phyloP scores from a whole-genome alignment of 2,329 filamentous ascomycete genomes.

The Aspergillus proliferans region DNA sequence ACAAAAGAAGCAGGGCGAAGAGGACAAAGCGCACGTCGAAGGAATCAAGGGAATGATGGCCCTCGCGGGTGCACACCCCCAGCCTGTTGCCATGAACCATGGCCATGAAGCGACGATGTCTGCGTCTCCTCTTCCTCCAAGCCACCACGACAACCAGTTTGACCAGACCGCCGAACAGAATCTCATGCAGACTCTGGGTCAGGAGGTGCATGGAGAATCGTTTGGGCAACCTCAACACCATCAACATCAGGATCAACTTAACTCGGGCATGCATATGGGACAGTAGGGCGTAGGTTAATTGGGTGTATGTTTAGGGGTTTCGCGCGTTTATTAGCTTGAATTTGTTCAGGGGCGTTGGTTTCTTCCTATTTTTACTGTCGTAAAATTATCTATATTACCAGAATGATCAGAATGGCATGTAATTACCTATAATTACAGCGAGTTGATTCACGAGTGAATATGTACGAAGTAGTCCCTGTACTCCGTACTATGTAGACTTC shows the following conservation, averaged over 20 bases:
- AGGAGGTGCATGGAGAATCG: constrained; percentile 36
- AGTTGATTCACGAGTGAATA: no score
- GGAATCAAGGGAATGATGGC: constrained; percentile 45
- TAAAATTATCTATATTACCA: no score
- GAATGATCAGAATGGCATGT: no score
- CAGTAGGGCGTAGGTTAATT: constrained; percentile 14
- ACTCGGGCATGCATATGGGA: constrained; percentile 31
- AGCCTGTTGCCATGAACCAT: constrained; percentile 19
- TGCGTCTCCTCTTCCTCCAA: constrained; percentile 31
- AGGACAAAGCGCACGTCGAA: constrained; percentile 44
- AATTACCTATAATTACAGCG: no score
- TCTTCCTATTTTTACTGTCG: neutral
- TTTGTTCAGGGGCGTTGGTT: neutral
- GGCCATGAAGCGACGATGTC: constrained; percentile 29
- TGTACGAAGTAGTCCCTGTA: no score
- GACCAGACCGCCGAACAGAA: constrained; percentile 39
- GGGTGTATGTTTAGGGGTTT: constrained; percentile 3
- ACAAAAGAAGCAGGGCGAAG: constrained; percentile 40
- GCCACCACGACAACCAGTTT: constrained; percentile 25
- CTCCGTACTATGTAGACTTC: neutral
- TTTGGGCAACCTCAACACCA: constrained; percentile 28
- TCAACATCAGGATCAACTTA: constrained; percentile 27
- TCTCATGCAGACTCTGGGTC: constrained; percentile 39
- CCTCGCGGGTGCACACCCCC: constrained; percentile 37
- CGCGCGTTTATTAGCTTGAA: neutral